phyloP scores from a whole-genome alignment of 2,329 filamentous ascomycete genomes.

The Pseudocercospora macadamiae region DNA sequence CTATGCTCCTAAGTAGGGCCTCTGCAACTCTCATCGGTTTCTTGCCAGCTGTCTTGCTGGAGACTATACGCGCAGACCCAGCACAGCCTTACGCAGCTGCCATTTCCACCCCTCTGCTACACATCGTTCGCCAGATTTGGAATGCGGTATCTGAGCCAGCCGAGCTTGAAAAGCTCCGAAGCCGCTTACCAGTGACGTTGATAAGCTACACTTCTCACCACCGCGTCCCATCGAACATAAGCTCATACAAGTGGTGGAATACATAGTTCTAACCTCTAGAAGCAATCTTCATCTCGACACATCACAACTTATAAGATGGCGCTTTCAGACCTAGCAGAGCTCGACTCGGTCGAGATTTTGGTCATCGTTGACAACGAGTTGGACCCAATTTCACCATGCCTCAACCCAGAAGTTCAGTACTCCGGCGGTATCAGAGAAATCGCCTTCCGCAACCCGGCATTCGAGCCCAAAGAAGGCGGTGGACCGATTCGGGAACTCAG shows the following conservation, averaged over 20 bases:
- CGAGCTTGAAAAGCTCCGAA: neutral
- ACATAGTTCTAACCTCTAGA: too few relatives aligned
- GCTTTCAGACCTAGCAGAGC: slow-evolving; percentile 24
- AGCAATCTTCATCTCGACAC: neutral
- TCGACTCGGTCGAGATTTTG: slow-evolving; percentile 33
- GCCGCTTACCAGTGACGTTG: neutral
- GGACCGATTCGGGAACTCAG: slow-evolving; percentile 24
- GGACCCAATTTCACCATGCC: slow-evolving; percentile 33
- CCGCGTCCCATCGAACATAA: neutral
- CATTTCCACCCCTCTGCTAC: too few relatives aligned
- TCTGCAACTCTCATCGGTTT: neutral
- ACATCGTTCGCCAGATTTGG: too few relatives aligned
- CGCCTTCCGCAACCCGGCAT: slow-evolving; percentile 16
- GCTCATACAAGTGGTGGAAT: too few relatives aligned
- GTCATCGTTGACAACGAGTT: slow-evolving; percentile 36
- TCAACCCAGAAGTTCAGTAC: slow-evolving; percentile 27
- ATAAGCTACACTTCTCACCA: neutral
- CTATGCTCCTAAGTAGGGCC: neutral
- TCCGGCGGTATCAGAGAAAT: slow-evolving; percentile 30
- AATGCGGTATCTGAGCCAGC: neutral
- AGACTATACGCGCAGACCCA: too few relatives aligned
- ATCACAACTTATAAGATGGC: neutral
- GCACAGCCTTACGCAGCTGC: too few relatives aligned
- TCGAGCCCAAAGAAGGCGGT: slow-evolving; percentile 13
- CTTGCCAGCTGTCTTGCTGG: too few relatives aligned